A percentile compares a stretch with the other conserved stretches of the same genome.
phyloP scores from a whole-genome alignment of 2,329 filamentous ascomycete genomes.

The Alternaria dauci region DNA sequence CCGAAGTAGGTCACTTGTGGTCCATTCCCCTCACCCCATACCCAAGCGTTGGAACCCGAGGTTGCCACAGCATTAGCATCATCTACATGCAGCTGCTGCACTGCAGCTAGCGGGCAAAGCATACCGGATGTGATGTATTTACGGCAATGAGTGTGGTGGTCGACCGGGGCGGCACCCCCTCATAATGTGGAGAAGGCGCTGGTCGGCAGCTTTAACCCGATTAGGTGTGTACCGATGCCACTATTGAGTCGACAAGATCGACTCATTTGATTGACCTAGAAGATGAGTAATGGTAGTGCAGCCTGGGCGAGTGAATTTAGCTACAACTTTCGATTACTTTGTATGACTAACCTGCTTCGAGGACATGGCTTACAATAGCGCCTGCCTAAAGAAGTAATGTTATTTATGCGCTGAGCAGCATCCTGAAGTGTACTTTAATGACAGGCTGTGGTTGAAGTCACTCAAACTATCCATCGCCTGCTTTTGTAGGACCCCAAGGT shows the following conservation, averaged over 20 bases:
- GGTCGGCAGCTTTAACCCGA: not conserved
- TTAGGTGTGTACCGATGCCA: not conserved
- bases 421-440: no score
- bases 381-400: not conserved
- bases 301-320: not conserved
- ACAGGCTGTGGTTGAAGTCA: not conserved
- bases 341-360: not conserved
- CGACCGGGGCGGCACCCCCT: not conserved
- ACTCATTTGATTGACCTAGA: not conserved
- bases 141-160: not conserved
- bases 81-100: not conserved
- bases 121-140: not conserved
- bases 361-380: not conserved
- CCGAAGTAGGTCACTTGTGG: not conserved
- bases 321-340: not conserved
- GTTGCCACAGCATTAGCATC: not conserved
- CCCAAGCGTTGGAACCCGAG: not conserved
- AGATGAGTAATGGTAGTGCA: not conserved
- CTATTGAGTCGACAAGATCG: not conserved
- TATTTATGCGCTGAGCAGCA: not conserved
- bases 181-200: constrained; percentile 6
- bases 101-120: not conserved
- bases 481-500: not conserved
- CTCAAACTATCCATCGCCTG: not conserved
- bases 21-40: constrained; percentile 6